phyloP scores from a whole-genome alignment of 352 stramenopile genomes.

The Aphanomyces invadans region DNA sequence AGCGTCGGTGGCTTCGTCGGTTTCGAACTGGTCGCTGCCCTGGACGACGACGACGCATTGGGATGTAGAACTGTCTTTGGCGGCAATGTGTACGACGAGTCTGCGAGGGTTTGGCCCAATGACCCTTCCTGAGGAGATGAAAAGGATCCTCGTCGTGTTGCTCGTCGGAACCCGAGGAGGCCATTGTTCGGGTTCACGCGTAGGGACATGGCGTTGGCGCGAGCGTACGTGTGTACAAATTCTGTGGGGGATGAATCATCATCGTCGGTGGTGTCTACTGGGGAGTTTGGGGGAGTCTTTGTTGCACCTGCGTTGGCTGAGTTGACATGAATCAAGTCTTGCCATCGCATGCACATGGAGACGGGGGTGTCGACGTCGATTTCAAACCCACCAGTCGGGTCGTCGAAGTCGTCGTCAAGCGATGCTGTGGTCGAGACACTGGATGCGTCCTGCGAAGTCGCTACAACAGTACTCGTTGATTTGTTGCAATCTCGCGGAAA shows the following conservation, averaged over 20 bases:
- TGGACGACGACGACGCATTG: too few relatives aligned
- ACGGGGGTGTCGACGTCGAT: slow-evolving; percentile 24
- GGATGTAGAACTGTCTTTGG: too few relatives aligned
- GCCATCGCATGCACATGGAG: slow-evolving; percentile 17
- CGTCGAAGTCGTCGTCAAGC: background rate
- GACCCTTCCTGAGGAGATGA: background rate
- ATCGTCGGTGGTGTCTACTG: background rate
- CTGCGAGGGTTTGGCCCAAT: background rate
- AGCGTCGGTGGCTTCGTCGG: too few relatives aligned
- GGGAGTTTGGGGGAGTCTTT: background rate
- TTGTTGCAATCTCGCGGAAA: background rate
- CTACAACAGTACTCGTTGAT: background rate
- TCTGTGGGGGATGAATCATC: background rate
- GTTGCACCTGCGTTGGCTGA: background rate
- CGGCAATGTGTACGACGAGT: background rate
- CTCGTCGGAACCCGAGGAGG: slow-evolving; percentile 5
- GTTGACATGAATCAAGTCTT: background rate
- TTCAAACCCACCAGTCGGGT: background rate
- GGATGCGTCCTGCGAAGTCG: background rate
- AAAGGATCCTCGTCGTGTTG: background rate
- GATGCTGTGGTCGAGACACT: background rate
- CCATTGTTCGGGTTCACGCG: slow-evolving; percentile 9
- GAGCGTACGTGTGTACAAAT: slow-evolving; percentile 7
- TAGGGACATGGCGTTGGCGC: background rate
- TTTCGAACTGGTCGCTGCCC: too few relatives aligned